Evolutionary conservation across 345 rosid genomes (phyloP).

Genomic region (Citrus cavaleriei): DNA sequence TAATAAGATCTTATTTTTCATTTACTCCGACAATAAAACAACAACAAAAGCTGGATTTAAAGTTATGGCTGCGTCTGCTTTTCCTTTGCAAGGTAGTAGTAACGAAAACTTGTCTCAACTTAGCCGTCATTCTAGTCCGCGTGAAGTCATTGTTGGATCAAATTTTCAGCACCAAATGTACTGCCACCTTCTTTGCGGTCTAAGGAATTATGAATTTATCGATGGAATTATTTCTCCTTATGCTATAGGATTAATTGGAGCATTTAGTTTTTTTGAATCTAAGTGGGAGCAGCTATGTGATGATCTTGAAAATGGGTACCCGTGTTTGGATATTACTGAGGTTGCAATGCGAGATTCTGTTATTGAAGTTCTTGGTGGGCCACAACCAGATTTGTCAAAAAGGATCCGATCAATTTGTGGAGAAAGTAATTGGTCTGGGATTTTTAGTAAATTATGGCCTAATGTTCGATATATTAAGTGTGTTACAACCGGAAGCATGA

Average conservation of each 20-base stretch:
- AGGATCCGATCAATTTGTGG: conserved; percentile 31
- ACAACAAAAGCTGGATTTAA: conserved; percentile 40
- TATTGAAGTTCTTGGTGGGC: conserved; percentile 33
- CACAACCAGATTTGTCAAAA: conserved; percentile 31
- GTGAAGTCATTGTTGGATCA: conserved; percentile 38
- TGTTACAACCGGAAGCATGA: conserved; percentile 49
- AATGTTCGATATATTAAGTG: conserved; percentile 41
- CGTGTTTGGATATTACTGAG: conserved; percentile 25
- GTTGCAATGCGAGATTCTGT: conserved; percentile 37
- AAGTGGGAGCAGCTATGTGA: conserved; percentile 44
- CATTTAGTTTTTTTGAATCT: conserved; percentile 31
- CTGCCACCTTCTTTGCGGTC: conserved; percentile 51
- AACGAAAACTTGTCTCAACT: conserved; percentile 17
- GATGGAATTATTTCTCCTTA: conserved; percentile 41
- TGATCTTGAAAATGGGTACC: conserved; percentile 39
- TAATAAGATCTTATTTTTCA: conserved; percentile 31
- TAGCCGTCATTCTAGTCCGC: conserved; percentile 26
- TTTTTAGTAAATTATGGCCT: conserved; percentile 46
- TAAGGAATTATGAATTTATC: conserved; percentile 29
- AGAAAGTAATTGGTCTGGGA: conserved; percentile 39
- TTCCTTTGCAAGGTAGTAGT: conserved; percentile 26
- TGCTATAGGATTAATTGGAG: conserved; percentile 35
- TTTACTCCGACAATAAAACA: conserved; percentile 32
- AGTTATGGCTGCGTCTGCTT: conserved; percentile 47
- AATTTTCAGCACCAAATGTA: conserved; percentile 40